phyloP scores from a whole-genome alignment of 352 stramenopile species.

The Globisporangium polare region DNA sequence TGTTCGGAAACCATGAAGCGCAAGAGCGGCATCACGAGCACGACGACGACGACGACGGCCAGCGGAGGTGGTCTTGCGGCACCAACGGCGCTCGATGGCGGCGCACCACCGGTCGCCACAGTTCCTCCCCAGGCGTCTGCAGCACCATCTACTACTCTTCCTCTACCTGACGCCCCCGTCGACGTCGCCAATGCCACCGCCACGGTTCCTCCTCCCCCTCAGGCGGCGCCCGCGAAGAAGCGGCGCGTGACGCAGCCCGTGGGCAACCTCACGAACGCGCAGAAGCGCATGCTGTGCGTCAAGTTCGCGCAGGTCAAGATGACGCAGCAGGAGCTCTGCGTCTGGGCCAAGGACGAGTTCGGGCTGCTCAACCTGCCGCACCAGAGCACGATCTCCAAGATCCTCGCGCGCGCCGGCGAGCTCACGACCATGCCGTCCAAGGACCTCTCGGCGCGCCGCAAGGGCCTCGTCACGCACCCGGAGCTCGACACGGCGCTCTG shows the following conservation, averaged over 20 bases:
- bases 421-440: slow-evolving; percentile 44
- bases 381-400: slow-evolving; percentile 66
- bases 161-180: not conserved
- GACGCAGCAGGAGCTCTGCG: slow-evolving; percentile 59
- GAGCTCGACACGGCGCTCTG: slow-evolving; percentile 57
- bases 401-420: slow-evolving; percentile 39
- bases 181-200: not conserved
- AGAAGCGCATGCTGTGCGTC: slow-evolving; percentile 59
- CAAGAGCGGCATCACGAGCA: slow-evolving; percentile 1
- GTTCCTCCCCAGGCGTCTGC: not conserved
- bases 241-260: slow-evolving; percentile 38
- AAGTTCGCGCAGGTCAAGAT: slow-evolving; percentile 54
- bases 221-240: slow-evolving; percentile 27
- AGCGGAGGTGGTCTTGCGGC: too few species aligned
- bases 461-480: slow-evolving; percentile 45
- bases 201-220: not conserved
- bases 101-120: too few species aligned
- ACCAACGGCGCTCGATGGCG: too few species aligned
- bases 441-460: slow-evolving; percentile 33
- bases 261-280: slow-evolving; percentile 57
- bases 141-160: not conserved
- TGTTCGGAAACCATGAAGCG: slow-evolving; percentile 5
- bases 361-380: slow-evolving; percentile 45
- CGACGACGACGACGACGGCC: not conserved
- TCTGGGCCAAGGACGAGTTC: slow-evolving; percentile 63